A percentile compares a stretch with the other conserved stretches of the same genome.
Conservation (phyloP, 495 filamentous ascomycete species). For the Bombardia bombarda region DNA sequence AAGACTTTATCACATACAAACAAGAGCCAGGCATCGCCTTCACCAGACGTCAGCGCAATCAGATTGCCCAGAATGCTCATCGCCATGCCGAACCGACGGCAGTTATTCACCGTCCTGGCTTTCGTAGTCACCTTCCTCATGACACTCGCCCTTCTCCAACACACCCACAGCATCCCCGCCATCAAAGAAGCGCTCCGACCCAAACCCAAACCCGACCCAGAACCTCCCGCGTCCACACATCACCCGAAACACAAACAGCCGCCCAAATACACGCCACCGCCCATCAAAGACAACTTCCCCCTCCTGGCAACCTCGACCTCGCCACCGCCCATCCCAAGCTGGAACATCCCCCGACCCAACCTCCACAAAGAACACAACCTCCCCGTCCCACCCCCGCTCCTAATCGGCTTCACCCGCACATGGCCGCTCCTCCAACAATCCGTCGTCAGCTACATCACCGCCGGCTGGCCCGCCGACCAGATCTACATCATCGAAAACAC, state of each 20-base stretch:
- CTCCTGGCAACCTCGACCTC: conserved; percentile 28
- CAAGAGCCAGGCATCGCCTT: too few species aligned
- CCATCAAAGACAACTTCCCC: conserved; percentile 28
- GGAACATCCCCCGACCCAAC: conserved; percentile 29
- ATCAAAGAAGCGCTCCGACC: not conserved
- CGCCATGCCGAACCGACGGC: conserved; percentile 8
- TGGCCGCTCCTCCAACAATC: conserved; percentile 51
- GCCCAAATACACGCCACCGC: conserved; percentile 25
- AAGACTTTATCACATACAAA: too few species aligned
- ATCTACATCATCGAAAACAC: conserved; percentile 58
- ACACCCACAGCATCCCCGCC: not conserved
- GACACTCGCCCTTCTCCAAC: not conserved
- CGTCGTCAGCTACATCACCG: conserved; percentile 49
- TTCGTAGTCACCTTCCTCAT: conserved; percentile 1
- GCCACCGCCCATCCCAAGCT: conserved; percentile 33
- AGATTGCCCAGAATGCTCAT: conserved; percentile 7
- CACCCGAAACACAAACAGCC: conserved; percentile 4
- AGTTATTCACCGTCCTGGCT: conserved; percentile 2
- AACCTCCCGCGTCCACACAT: not conserved
- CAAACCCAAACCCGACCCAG: not conserved
- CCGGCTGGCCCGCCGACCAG: conserved; percentile 51
- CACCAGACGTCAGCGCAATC: too few species aligned
- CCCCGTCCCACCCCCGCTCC: conserved; percentile 37
- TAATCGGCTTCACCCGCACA: conserved; percentile 52
- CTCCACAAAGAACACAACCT: conserved; percentile 25